A percentile compares a stretch with the other conserved stretches of the same genome.
phyloP scores from a whole-genome alignment of 495 filamentous ascomycete species.

The Pseudoneurospora amorphoporcata region DNA sequence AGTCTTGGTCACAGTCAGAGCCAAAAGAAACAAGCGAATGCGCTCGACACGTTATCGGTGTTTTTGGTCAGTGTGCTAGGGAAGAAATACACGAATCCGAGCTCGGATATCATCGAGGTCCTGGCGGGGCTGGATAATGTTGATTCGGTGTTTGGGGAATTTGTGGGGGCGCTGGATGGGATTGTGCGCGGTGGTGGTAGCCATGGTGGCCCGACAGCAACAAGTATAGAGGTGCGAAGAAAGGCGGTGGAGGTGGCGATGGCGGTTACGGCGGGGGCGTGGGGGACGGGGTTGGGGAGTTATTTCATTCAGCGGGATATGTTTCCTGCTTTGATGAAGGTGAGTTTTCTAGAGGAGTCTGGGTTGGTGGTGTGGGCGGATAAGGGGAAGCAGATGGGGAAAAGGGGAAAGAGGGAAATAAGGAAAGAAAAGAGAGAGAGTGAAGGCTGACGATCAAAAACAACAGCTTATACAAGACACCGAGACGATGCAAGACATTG shows the following conservation, averaged over 20 bases:
- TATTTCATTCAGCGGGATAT: slow-evolving; percentile 94
- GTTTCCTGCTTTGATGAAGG: slow-evolving; percentile 92
- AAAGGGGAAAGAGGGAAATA: not conserved
- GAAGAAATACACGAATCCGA: slow-evolving; percentile 93
- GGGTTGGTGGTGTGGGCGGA: not conserved
- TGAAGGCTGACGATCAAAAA: not conserved
- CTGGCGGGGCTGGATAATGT: slow-evolving; percentile 81
- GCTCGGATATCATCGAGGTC: slow-evolving; percentile 85
- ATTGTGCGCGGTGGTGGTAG: slow-evolving; percentile 62
- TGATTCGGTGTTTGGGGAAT: slow-evolving; percentile 76
- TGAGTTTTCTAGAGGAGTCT: slow-evolving; percentile 19
- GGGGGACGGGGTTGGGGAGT: slow-evolving; percentile 83
- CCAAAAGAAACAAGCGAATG: not conserved
- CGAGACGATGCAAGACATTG: slow-evolving; percentile 47
- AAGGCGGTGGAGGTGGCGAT: slow-evolving; percentile 76
- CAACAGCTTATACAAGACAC: slow-evolving; percentile 75
- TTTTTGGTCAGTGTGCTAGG: slow-evolving; percentile 71
- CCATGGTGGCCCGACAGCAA: not conserved
- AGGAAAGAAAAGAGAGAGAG: not conserved
- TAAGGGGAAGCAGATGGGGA: no score
- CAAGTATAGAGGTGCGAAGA: slow-evolving; percentile 48
- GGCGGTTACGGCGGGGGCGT: slow-evolving; percentile 80
- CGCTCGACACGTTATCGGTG: not conserved
- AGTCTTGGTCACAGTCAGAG: not conserved
- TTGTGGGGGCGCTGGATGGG: slow-evolving; percentile 70